Evolutionary conservation across 2,329 filamentous ascomycete species (phyloP), one percentile per base, ranked within the genome.

Genomic region (Teratosphaeria destructans): DNA sequence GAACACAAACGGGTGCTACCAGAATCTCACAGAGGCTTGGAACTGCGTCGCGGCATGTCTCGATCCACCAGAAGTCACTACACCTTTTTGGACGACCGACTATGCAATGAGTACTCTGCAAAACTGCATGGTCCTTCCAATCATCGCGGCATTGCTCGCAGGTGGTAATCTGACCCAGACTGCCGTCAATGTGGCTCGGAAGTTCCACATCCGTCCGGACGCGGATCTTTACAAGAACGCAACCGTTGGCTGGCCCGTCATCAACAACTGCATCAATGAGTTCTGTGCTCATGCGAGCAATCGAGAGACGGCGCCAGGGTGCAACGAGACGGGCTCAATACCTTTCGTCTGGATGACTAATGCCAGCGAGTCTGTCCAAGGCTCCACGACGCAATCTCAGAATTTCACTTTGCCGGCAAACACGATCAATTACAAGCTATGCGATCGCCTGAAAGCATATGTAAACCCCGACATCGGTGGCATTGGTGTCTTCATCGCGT

Each of bases 401-500:
- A 49, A 37, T 6, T 29, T 57, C 14, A 57, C 35, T 3, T 49
- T 27, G 8, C 27, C 26, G 47, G 27, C n/a, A 27, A 29, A 49
- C 34, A 52, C 39, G 34, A 32, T 27, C 16, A 19, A 23, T 23
- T 35, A 32, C n/a, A 47, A 10, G 32, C 27, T 55, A 8, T 63
- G 61, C 49, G 2, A 59, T 19, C 59, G 34, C 23, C 52, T 61
- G 12, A 49, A 61, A 57, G 57, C 59, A 3, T 57, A 57, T 16
- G 56, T 65, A 47, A 65, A 65, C 43, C 35, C 60, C 12, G 61
- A 63, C 27, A 60, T 65, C 37, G 59, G 60, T 23, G 63, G 63
- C 23, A 60, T 63, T 10, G 60, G 63, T 5, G 60, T 64, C 26
- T 61, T 65, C 37, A 49, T 64, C 5, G 59, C 60, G 14, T 64